These are phyloP conservation scores for Venturia effusa DNA, from an alignment of 2,329 filamentous ascomycete genomes.

Conservation along the genomic window DNA sequence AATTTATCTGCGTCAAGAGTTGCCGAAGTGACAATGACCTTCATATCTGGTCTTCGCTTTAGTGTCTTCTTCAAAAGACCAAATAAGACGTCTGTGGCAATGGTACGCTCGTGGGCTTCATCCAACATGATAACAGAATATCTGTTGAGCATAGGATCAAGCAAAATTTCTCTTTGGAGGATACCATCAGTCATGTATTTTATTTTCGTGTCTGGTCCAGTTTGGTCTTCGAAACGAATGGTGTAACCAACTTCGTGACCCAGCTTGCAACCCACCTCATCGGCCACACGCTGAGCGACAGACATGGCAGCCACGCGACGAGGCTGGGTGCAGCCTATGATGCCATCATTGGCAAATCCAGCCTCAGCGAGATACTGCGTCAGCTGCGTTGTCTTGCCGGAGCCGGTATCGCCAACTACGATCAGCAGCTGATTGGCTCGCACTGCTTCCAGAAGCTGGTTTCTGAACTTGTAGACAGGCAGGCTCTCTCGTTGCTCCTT, in stretches of 20 bases:
- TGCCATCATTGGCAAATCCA: constrained; percentile 74
- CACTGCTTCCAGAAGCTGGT: constrained; percentile 78
- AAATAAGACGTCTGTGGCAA: constrained; percentile 96
- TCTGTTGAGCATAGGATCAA: constrained; percentile 80
- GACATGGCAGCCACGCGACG: constrained; percentile 98
- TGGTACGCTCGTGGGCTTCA: constrained; percentile 94
- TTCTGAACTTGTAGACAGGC: constrained; percentile 81
- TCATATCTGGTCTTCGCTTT: constrained; percentile 71
- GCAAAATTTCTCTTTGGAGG: constrained; percentile 90
- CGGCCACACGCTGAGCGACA: constrained; percentile 91
- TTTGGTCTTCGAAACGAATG: constrained; percentile 97
- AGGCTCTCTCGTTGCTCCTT: constrained; percentile 87
- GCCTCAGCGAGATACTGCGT: constrained; percentile 92
- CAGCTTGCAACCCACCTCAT: constrained; percentile 88
- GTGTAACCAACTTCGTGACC: constrained; percentile 97
- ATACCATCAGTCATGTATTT: constrained; percentile 99
- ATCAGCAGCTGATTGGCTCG: constrained; percentile 83
- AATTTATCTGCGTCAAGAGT: constrained; percentile 98
- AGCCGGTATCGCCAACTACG: constrained; percentile 94
- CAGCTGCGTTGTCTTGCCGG: constrained; percentile 92
- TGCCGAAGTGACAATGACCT: constrained; percentile 98
- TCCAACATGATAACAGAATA: constrained; percentile 98
- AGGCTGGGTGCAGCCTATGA: constrained; percentile 94
- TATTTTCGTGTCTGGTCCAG: constrained; percentile 74
- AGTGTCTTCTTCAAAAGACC: constrained; percentile 88